These are phyloP conservation scores for Leccinum incarnatum DNA, from an alignment of 768 basidiomycete genomes.

Conservation along the genomic window DNA sequence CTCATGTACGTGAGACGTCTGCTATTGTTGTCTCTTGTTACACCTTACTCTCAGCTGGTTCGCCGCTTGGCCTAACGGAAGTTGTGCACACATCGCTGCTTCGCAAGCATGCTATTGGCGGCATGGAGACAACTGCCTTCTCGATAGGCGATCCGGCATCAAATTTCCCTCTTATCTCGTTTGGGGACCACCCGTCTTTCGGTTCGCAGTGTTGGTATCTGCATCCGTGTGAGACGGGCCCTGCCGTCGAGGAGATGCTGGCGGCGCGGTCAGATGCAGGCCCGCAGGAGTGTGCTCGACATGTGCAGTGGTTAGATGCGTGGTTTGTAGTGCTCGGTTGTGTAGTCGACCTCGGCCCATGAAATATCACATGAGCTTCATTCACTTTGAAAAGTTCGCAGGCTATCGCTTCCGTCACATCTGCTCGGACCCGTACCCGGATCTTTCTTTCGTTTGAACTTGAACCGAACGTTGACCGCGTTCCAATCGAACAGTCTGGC, in stretches of 20 bases:
- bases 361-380: not conserved
- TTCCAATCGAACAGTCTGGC: not conserved
- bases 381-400: not conserved
- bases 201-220: conserved; percentile 80
- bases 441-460: not conserved
- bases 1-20: conserved; percentile 51
- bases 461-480: not conserved
- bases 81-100: conserved; percentile 62
- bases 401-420: not conserved
- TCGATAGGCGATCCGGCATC: conserved; percentile 50
- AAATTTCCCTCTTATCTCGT: conserved; percentile 75
- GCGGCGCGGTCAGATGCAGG: conserved; percentile 33
- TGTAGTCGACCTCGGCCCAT: conserved; percentile 51
- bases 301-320: conserved; percentile 52
- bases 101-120: conserved; percentile 43
- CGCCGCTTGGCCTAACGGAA: conserved; percentile 54
- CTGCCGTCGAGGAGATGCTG: conserved; percentile 68
- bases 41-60: conserved; percentile 50
- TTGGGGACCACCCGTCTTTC: conserved; percentile 82
- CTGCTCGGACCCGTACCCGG: not conserved
- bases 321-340: conserved; percentile 79
- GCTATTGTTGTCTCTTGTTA: conserved; percentile 11
- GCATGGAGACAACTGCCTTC: conserved; percentile 48
- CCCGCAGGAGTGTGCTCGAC: conserved; percentile 15
- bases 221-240: conserved; percentile 80